Conservation (phyloP, 768 basidiomycete species). For the Cystofilobasidium ferigula region DNA sequence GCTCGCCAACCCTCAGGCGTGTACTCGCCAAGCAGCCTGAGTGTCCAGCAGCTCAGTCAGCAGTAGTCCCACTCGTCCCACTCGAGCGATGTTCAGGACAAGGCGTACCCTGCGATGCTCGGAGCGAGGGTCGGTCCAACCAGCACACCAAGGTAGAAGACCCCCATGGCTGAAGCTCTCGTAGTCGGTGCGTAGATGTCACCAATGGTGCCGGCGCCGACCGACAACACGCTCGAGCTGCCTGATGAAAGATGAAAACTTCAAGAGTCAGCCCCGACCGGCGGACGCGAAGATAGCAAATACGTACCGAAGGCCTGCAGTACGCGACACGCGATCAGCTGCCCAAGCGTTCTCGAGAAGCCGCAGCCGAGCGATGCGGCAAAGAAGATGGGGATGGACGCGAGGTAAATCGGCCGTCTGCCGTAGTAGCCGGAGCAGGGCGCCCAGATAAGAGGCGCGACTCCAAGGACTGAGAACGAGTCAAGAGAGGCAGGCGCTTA, state of each 20-base stretch:
- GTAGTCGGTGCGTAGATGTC: constrained; percentile 31
- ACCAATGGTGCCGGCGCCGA: constrained; percentile 48
- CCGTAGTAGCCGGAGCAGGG: constrained; percentile 54
- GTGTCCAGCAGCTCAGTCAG: constrained; percentile 27
- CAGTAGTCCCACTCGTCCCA: not conserved
- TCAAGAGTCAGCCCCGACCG: not conserved
- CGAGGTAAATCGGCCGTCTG: constrained; percentile 47
- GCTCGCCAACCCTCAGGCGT: constrained; percentile 26
- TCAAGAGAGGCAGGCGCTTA: not conserved
- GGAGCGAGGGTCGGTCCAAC: constrained; percentile 15
- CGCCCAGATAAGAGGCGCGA: constrained; percentile 48
- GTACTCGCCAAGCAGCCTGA: constrained; percentile 40
- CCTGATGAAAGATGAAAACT: constrained; percentile 22
- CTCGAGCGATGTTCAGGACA: too few species aligned
- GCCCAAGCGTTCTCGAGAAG: constrained; percentile 40
- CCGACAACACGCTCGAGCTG: constrained; percentile 44
- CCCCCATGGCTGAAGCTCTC: constrained; percentile 18
- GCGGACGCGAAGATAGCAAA: not conserved
- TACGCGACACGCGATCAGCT: constrained; percentile 53
- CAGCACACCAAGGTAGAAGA: constrained; percentile 14
- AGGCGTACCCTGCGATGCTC: constrained; percentile 9
- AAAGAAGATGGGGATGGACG: constrained; percentile 51
- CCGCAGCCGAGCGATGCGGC: constrained; percentile 55
- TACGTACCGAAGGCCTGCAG: constrained; percentile 52
- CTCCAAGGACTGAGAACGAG: constrained; percentile 43